Evolutionary conservation across 352 stramenopile genomes (phyloP), one percentile per base, ranked within the genome.

Genomic region (Phytophthora boehmeriae): DNA sequence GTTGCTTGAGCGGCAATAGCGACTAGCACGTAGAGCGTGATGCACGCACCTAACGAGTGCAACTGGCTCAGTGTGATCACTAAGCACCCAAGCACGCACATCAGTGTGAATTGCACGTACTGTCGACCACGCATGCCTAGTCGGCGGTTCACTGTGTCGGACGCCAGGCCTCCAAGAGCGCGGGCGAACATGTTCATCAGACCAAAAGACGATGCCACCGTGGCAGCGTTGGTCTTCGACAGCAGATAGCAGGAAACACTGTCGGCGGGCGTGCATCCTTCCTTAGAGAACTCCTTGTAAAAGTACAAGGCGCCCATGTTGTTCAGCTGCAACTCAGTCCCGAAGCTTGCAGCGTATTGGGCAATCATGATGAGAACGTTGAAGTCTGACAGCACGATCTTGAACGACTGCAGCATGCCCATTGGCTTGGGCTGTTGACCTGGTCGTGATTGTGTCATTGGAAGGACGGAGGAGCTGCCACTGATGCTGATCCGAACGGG

Each of bases 251-350:
- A 90, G 16, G 68, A 46, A 0, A 59, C 51, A 25, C 47, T 59
- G 6, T 71, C 54, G 13, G 50, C 61, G 6, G 52, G 42, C 2
- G 44, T 66, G 48, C 81, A 90, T 17, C 71, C 88, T 1, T 66
- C 55, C 35, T 89, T 80, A 13, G 76, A 74, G 57, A 98, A 98
- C 38, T 93, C 79, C 22, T 92, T 84, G 57, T 95, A 92, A 63
- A 98, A 98, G 76, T 98, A 98, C 16, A 91, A 74, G 6, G 93
- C 92, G 30, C 91, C 90, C 71, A 96, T 96, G 78, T 98, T 98
- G 87, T 98, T 98, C 52, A 98, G 86, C 68, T 97, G 96, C 22
- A 99, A 76, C 67, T 99, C 96, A 16, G 97, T 93, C 49, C 96
- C 96, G 66, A 98, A 98, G 73, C 80, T 97, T 39, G 88, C 86